Evolutionary conservation across 192 early-diverging fungal genomes (phyloP).

Genomic region (Haplosporangium gracile): DNA sequence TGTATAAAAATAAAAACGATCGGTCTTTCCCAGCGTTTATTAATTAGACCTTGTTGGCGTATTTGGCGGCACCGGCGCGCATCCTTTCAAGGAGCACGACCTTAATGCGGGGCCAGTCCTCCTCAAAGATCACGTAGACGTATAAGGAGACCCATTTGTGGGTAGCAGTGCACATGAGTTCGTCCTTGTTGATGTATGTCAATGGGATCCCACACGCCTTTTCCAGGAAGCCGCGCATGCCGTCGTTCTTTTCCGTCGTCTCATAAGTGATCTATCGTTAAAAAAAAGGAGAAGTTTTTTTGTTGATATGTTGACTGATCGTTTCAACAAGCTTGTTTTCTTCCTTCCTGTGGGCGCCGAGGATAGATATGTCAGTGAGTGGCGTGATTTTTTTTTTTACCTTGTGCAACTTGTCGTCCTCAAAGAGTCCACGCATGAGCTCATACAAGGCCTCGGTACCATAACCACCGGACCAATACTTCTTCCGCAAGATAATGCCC

Average conservation of each 20-base stretch:
- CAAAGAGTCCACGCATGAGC: slow-evolving; percentile 47
- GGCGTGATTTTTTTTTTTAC: slow-evolving; percentile 9
- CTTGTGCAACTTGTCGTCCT: slow-evolving; percentile 54
- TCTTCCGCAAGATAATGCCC: slow-evolving; percentile 49
- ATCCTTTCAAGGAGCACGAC: slow-evolving; percentile 25
- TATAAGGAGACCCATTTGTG: slow-evolving; percentile 43
- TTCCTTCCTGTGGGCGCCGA: too few species aligned
- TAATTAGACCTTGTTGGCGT: slow-evolving; percentile 17
- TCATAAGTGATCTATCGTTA: slow-evolving; percentile 31
- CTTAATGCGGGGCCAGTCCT: slow-evolving; percentile 51
- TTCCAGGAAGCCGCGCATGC: slow-evolving; percentile 52
- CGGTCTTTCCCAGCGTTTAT: not conserved
- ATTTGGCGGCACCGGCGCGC: slow-evolving; percentile 30
- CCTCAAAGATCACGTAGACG: slow-evolving; percentile 47
- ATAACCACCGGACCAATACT: slow-evolving; percentile 48
- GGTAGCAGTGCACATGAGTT: slow-evolving; percentile 25
- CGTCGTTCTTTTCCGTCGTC: slow-evolving; percentile 38
- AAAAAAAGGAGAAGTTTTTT: not conserved
- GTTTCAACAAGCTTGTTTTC: too few species aligned
- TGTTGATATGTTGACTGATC: not conserved
- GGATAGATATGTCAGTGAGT: too few species aligned
- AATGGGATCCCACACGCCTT: slow-evolving; percentile 24
- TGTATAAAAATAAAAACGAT: not conserved
- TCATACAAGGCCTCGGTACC: slow-evolving; percentile 51
- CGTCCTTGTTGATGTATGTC: slow-evolving; percentile 36